Conservation (phyloP, 2,329 filamentous ascomycete species). For the Colletotrichum magnum region DNA sequence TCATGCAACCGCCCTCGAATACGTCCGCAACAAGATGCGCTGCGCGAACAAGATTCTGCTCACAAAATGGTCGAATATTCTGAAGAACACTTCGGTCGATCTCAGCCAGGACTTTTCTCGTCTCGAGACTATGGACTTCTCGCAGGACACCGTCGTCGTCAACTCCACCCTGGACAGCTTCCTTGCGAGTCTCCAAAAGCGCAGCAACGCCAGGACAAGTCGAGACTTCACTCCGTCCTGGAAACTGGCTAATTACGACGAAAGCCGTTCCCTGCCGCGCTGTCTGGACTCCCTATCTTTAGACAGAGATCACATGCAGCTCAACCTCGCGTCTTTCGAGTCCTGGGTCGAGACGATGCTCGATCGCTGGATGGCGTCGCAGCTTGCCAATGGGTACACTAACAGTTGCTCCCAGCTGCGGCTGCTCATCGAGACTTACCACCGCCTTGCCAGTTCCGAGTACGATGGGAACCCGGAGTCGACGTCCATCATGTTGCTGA, state of each 20-base stretch:
- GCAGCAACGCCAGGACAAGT: not conserved
- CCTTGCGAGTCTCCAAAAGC: not conserved
- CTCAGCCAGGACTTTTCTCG: not conserved
- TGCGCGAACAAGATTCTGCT: not conserved
- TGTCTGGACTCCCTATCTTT: no score
- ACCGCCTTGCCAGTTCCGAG: constrained; percentile 38
- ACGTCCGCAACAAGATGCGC: constrained; percentile 1
- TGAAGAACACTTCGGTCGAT: not conserved
- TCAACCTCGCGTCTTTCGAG: constrained; percentile 56
- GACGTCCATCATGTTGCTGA: constrained; percentile 69
- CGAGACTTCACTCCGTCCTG: constrained; percentile 9
- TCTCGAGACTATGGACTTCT: constrained; percentile 32
- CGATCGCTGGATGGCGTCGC: not conserved
- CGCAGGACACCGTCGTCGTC: constrained; percentile 34
- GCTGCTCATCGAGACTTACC: constrained; percentile 52
- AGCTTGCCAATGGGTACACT: constrained; percentile 35
- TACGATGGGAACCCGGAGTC: constrained; percentile 61
- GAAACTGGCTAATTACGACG: not conserved
- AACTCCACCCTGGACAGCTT: constrained; percentile 25
- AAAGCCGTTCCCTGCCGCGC: not conserved
- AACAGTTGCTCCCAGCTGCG: constrained; percentile 49
- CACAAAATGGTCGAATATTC: not conserved
- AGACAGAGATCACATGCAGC: not conserved
- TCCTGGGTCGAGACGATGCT: constrained; percentile 52
- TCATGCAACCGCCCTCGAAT: not conserved